Base-by-base conservation (phyloP, 164 flowering plant genomes). In the Malania oleifera region DNA sequence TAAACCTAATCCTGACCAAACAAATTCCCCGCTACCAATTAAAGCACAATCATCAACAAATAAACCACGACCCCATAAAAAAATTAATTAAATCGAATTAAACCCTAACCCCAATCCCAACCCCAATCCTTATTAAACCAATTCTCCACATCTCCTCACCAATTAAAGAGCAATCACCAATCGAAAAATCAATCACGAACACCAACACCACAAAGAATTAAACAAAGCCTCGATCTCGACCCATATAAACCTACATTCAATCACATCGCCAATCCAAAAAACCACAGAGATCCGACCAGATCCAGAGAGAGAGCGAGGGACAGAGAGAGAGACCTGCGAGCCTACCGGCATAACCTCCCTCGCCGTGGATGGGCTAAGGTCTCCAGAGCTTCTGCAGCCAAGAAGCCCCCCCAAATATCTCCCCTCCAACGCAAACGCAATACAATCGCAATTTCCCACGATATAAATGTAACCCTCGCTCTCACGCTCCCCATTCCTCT, bases 271-370 rank as follows among this genome's bases (percentile, higher is more conserved):
- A 55, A 60, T 41, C 29, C 7, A 1, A 20, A 17, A 58, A 0
- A 15, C 17, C 5, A 20, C 1, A 6, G 50, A 20, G 28, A 55
- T 13, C 18, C 1, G 29, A 0, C n/a, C n/a, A 53, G 22, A 50
- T 1, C 41, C 37, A 52, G 54, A 51, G 27, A 25, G 37, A 52
- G 22, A 29, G 22, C 18, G 27, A 37, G n/a, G 17, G 43, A 62
- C n/a, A 57, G 18, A 25, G 31, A 47, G 24, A 34, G 40, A 59
- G 20, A 82, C 86, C 82, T 72, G 75, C 46, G 61, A 57, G 69
- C 76, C 76, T 72, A 73, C 20, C 71, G 76, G 87, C 84, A 78
- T 76, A 80, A 64, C 68, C 72, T 64, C 75, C 81, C 78, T 71
- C 74, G 72, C 71, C 69, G 52, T 71, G 75, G 69, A 77, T 68